These are phyloP conservation scores for Radiomyces spectabilis DNA, from an alignment of 192 early-diverging fungal genomes.

Conservation along the genomic window DNA sequence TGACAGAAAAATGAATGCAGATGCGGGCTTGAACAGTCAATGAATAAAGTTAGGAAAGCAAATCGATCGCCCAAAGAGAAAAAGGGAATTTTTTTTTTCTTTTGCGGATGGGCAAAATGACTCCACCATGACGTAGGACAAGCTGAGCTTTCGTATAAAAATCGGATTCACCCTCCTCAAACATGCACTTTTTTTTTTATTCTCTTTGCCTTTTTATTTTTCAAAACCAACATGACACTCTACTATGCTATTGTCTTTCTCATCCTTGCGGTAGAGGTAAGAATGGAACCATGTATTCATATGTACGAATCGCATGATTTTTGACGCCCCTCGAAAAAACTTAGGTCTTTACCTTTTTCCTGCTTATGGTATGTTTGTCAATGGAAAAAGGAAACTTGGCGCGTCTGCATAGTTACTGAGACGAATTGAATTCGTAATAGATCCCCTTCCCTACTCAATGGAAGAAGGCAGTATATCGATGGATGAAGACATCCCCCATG, in stretches of 20 bases:
- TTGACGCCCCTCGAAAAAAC: background rate
- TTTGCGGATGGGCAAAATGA: no score
- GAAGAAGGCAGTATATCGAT: conserved; percentile 38
- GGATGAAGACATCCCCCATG: conserved; percentile 30
- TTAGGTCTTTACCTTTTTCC: conserved; percentile 10
- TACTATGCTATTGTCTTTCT: conserved; percentile 39
- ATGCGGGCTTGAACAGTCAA: no score
- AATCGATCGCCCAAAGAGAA: no score
- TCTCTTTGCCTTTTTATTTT: background rate
- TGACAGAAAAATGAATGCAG: no score
- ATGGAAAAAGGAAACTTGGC: no score
- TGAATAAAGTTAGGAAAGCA: no score
- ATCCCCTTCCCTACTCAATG: conserved; percentile 41
- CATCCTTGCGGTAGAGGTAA: conserved; percentile 39
- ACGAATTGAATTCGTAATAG: conserved; percentile 11
- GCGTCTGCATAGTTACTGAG: background rate
- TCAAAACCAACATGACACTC: conserved; percentile 27
- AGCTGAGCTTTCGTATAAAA: no score
- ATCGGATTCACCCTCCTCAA: no score
- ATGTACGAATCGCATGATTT: background rate
- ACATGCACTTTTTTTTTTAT: background rate
- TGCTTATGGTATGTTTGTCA: conserved; percentile 5
- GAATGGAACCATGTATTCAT: background rate
- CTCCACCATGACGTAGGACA: no score
- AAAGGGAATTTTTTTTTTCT: no score